These are phyloP conservation scores for Leucocoprinus sp. DNA, from an alignment of 768 basidiomycete species.

Conservation along the genomic window DNA sequence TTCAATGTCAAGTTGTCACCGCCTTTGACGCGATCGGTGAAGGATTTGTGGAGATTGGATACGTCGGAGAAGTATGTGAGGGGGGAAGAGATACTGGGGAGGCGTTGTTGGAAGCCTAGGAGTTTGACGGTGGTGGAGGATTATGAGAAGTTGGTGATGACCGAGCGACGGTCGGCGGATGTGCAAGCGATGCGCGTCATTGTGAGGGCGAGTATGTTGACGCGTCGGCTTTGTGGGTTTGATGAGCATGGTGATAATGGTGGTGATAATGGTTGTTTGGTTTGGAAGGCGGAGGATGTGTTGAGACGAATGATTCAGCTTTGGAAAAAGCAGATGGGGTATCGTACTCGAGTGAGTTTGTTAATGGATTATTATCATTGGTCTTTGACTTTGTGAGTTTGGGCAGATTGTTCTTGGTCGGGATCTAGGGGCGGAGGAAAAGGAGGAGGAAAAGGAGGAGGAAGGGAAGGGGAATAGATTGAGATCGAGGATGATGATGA, in stretches of 20 bases:
- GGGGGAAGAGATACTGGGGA: slow-evolving; percentile 77
- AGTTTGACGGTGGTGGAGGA: slow-evolving; percentile 88
- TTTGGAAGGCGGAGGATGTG: slow-evolving; percentile 62
- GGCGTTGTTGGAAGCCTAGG: slow-evolving; percentile 85
- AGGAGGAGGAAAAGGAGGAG: slow-evolving; percentile 26
- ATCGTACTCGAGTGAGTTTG: slow-evolving; percentile 58
- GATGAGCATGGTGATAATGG: too few species aligned
- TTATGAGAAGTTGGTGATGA: slow-evolving; percentile 61
- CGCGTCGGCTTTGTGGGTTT: too few species aligned
- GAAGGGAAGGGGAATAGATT: slow-evolving; percentile 40
- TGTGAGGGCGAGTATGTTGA: slow-evolving; percentile 46
- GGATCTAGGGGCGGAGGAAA: slow-evolving; percentile 55
- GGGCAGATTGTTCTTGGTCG: slow-evolving; percentile 74
- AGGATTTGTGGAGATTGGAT: slow-evolving; percentile 91
- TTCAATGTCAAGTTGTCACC: slow-evolving; percentile 80
- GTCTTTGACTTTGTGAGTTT: background rate
- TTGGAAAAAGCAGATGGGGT: slow-evolving; percentile 82
- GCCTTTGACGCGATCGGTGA: slow-evolving; percentile 75
- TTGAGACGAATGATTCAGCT: slow-evolving; percentile 60
- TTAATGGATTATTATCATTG: background rate
- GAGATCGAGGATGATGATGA: too few species aligned
- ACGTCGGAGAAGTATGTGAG: slow-evolving; percentile 92
- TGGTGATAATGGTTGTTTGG: too few species aligned
- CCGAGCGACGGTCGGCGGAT: slow-evolving; percentile 73
- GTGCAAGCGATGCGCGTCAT: slow-evolving; percentile 85